Base-by-base conservation (phyloP, 2,329 filamentous ascomycete genomes). In the Pseudogymnoascus destructans region DNA sequence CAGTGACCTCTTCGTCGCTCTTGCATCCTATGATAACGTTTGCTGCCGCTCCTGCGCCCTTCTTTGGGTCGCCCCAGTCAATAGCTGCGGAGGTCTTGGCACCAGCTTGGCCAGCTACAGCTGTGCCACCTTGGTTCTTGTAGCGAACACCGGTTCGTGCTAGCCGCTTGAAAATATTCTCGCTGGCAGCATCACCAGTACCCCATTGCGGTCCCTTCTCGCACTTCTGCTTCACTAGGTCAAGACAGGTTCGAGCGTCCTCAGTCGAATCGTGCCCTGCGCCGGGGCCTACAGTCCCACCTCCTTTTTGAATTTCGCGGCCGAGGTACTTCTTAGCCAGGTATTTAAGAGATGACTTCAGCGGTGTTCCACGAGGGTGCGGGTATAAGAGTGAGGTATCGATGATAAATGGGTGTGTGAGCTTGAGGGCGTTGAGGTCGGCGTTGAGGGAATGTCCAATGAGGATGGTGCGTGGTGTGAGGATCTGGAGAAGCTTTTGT, bases 191-290 rank as follows among this genome's bases (percentile, higher is more conserved):
- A 42, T 95, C 89, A 55, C 82, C 82, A 0, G 85, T 86, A 33
- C 89, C 93, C 88, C 91, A 98, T 21, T 77, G 73, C 63, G 87
- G 87, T 38, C 93, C 93, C 72, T 88, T 93, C 70, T 97, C 91
- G 70, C 92, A 96, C 71, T 98, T 98, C 68, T 92, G 85, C 71
- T 93, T 95, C 54, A 97, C 83, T 1, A 98, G 84, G 66, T 97
- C 91, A 11, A 98, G 82, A 63, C 90, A 95, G 2, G 93, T 90
- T 63, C 80, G 84, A 11, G 93, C 90, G 70, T 98, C 93, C 71
- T 98, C 93, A 62, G 95, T 79, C 60, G 88, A 93, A 75, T 97
- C 86, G 69, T 98, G 93, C 13, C 93, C 93, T 13, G 69, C 69
- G 13, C 77, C 76, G 46, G 67, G 63, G 36, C 68, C 68, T 32